These are phyloP conservation scores for Suhomyces vadensis DNA, from an alignment of 805 yeast genomes.

Conservation along the genomic window DNA sequence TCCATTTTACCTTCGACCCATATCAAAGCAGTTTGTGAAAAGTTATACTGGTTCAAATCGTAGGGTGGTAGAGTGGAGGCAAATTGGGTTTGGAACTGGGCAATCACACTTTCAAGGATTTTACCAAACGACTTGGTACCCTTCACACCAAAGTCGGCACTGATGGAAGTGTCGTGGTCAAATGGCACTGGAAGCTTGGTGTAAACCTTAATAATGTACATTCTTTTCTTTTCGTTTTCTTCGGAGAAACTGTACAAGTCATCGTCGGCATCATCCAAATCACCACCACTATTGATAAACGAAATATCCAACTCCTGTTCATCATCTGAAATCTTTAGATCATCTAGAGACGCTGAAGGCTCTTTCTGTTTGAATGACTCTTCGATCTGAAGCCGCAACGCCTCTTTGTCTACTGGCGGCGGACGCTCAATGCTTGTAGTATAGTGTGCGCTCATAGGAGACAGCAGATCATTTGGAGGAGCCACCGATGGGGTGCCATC, in stretches of 20 bases:
- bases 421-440: constrained; percentile 2
- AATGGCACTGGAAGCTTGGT: constrained; percentile 26
- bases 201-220: constrained; percentile 29
- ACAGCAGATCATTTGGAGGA: background rate
- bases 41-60: constrained; percentile 13
- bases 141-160: constrained; percentile 22
- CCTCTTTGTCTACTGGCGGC: background rate
- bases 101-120: constrained; percentile 20
- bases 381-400: background rate
- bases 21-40: constrained; percentile 23
- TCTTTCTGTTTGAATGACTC: constrained; percentile 1
- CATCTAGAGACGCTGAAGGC: background rate
- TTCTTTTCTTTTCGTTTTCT: constrained; percentile 28
- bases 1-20: constrained; percentile 45
- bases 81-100: constrained; percentile 12
- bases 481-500: background rate
- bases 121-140: constrained; percentile 29
- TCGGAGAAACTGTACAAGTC: constrained; percentile 23
- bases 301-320: constrained; percentile 15
- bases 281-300: background rate
- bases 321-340: constrained; percentile 8
- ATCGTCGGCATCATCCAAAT: background rate
- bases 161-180: constrained; percentile 7
- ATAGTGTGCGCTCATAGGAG: background rate
- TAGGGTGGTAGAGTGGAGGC: constrained; percentile 10